These are phyloP conservation scores for Penstemon eatonii DNA, from an alignment of 257 asterid species.

Conservation along the genomic window DNA sequence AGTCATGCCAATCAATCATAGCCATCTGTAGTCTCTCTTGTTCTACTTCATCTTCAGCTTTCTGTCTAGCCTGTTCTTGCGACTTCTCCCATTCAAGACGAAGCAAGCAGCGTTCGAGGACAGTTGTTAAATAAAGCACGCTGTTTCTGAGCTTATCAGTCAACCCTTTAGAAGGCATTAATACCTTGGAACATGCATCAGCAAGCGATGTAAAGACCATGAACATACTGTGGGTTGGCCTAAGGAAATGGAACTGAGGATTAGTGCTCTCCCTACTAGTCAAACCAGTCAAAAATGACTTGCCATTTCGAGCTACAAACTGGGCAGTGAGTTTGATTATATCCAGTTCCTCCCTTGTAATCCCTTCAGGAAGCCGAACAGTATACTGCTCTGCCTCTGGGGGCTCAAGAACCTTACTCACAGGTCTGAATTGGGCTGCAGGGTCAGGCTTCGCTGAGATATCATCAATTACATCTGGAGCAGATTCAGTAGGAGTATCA, in stretches of 20 bases:
- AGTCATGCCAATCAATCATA: conserved; percentile 95
- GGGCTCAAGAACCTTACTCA: conserved; percentile 75
- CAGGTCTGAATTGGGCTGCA: conserved; percentile 57
- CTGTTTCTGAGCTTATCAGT: conserved; percentile 69
- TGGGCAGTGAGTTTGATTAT: too few relatives aligned
- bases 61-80: conserved; percentile 90
- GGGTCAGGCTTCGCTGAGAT: conserved; percentile 65
- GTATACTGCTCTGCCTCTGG: conserved; percentile 92
- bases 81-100: conserved; percentile 92
- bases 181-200: conserved; percentile 86
- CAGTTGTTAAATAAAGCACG: conserved; percentile 76
- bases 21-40: conserved; percentile 85
- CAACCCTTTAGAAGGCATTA: conserved; percentile 83
- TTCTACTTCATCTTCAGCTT: conserved; percentile 89
- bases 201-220: conserved; percentile 48
- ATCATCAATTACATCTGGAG: conserved; percentile 42
- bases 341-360: too few relatives aligned
- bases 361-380: conserved; percentile 26
- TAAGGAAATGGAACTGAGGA: conserved; percentile 81
- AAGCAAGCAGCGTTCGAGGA: conserved; percentile 79
- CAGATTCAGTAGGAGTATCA: conserved; percentile 50
- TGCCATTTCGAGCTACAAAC: too few relatives aligned
- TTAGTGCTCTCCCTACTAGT: conserved; percentile 84
- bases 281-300: not conserved
- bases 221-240: conserved; percentile 95